Evolutionary conservation across 306 rosid genomes (phyloP).

Genomic region (Lathyrus aphaca): DNA sequence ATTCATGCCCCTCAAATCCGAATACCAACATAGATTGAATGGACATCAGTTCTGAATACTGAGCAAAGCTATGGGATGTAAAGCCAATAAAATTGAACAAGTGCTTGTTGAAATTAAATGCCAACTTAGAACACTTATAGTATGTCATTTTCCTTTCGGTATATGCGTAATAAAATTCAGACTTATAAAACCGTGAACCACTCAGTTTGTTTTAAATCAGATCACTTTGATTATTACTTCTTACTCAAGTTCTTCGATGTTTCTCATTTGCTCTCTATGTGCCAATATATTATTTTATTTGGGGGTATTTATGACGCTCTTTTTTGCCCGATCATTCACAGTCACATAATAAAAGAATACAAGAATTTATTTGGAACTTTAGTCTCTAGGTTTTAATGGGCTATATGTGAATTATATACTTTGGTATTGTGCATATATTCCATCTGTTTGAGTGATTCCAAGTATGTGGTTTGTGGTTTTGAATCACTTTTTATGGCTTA

Average conservation of each 20-base stretch:
- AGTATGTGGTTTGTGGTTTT: slow-evolving; percentile 16
- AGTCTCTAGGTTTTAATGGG: slow-evolving; percentile 5
- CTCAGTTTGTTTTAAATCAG: too few relatives aligned
- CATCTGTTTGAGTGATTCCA: slow-evolving; percentile 1
- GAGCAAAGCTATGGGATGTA: slow-evolving; percentile 6
- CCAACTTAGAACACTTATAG: background rate
- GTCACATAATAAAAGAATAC: background rate
- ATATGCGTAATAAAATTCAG: too few relatives aligned
- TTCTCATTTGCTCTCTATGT: too few relatives aligned
- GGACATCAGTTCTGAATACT: background rate
- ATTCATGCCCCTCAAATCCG: background rate
- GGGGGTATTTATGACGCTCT: background rate
- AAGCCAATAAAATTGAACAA: background rate
- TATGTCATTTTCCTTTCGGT: too few relatives aligned
- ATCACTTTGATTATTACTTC: too few relatives aligned
- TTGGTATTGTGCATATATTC: slow-evolving; percentile 3
- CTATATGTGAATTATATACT: slow-evolving; percentile 17
- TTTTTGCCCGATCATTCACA: slow-evolving; percentile 1
- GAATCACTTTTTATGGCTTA: slow-evolving; percentile 31
- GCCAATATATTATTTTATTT: background rate
- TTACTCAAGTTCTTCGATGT: too few relatives aligned
- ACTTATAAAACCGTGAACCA: too few relatives aligned
- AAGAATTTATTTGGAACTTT: slow-evolving; percentile 5
- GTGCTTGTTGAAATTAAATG: background rate
- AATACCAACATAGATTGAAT: background rate